Conservation (phyloP, 345 rosid genomes). For the Eutrema yunnanense region DNA sequence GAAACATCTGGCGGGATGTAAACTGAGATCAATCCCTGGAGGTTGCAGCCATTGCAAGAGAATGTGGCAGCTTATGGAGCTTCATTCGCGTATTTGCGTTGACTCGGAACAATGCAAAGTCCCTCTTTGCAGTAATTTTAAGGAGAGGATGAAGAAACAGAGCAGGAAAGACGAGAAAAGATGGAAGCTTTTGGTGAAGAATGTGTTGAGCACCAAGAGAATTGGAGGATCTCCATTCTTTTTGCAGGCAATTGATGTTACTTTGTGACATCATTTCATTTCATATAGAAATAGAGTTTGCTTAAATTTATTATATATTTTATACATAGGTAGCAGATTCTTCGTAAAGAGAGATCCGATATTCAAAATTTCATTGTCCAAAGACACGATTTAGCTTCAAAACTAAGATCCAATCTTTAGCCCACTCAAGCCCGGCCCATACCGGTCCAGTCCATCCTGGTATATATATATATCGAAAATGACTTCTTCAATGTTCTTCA, state of each 20-base stretch:
- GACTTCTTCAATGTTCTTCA: constrained; percentile 8
- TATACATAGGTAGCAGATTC: constrained; percentile 5
- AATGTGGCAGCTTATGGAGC: constrained; percentile 89
- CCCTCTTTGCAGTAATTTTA: constrained; percentile 77
- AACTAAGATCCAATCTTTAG: background rate
- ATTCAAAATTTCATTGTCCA: background rate
- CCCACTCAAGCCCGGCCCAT: background rate
- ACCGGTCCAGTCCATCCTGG: background rate
- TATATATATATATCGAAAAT: background rate
- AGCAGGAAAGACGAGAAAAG: constrained; percentile 70
- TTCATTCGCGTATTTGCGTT: constrained; percentile 71
- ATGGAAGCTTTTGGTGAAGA: constrained; percentile 68
- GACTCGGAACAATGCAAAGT: constrained; percentile 59
- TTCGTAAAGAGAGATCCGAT: background rate
- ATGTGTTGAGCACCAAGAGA: constrained; percentile 54
- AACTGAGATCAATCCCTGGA: constrained; percentile 60
- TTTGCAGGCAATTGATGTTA: constrained; percentile 28
- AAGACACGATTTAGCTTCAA: background rate
- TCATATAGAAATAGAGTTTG: background rate
- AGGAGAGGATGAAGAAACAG: constrained; percentile 54
- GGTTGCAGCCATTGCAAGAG: constrained; percentile 78
- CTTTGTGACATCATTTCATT: constrained; percentile 8
- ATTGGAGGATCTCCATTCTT: constrained; percentile 55
- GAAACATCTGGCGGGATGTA: constrained; percentile 75
- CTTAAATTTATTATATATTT: background rate